A percentile compares a stretch with the other conserved stretches of the same genome.
These are phyloP conservation scores for Corylus americana DNA, from an alignment of 306 rosid species.

Conservation along the genomic window DNA sequence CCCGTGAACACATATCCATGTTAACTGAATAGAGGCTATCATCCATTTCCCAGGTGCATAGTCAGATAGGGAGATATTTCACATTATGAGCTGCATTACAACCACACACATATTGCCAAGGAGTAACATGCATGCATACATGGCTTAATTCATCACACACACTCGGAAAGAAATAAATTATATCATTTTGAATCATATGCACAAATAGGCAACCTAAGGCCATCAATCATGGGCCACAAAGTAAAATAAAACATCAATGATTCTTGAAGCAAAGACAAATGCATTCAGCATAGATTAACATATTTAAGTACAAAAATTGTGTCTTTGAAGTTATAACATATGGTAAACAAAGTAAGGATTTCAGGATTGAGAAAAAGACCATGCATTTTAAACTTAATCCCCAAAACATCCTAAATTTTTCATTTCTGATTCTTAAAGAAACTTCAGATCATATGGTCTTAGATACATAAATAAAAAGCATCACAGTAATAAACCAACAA, in stretches of 20 bases:
- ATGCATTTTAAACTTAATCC: neutral
- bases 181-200: neutral
- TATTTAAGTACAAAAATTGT: too few species aligned
- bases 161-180: too few species aligned
- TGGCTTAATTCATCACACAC: neutral
- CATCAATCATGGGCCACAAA: neutral
- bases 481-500: neutral
- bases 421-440: neutral
- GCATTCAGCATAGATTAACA: neutral
- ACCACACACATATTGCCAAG: conserved; percentile 1
- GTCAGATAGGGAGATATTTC: neutral
- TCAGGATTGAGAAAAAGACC: neutral
- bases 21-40: neutral
- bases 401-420: neutral
- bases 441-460: conserved; percentile 11
- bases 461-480: conserved; percentile 5
- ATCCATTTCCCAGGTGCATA: neutral
- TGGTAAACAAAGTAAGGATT: neutral
- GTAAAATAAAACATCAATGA: neutral
- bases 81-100: neutral
- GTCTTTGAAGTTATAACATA: neutral
- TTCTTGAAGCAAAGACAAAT: neutral
- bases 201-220: neutral
- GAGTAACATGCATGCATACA: neutral
- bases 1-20: neutral